phyloP scores from a whole-genome alignment of 176 grass and related monocot species.

The Avena eriantha region DNA sequence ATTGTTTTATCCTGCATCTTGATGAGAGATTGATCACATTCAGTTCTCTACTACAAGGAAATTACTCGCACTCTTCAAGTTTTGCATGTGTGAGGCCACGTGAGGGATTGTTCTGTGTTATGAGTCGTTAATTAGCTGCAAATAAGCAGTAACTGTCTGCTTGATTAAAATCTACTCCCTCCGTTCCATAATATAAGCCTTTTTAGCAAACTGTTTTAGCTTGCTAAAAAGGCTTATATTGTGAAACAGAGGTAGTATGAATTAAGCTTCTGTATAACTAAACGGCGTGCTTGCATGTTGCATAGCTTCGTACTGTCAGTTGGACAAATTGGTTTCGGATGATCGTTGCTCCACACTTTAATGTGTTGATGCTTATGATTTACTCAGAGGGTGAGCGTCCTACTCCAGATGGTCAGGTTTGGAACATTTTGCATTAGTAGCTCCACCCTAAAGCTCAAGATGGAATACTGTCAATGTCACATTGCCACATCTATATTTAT shows the following conservation, averaged over 20 bases:
- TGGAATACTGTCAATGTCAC: neutral
- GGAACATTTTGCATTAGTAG: neutral
- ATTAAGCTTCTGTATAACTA: slow-evolving; percentile 5
- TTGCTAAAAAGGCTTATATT: no score
- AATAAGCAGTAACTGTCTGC: slow-evolving; percentile 19
- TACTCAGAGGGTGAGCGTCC: neutral
- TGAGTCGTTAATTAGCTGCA: slow-evolving; percentile 5
- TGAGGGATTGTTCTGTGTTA: neutral
- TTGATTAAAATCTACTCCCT: neutral
- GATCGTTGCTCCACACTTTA: no score
- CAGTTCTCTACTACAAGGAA: slow-evolving; percentile 5
- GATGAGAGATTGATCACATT: neutral
- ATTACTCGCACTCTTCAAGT: neutral
- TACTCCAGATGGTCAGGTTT: slow-evolving; percentile 10
- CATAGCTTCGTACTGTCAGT: slow-evolving; percentile 1
- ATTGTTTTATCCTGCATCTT: neutral
- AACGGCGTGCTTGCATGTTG: neutral
- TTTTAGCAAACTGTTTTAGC: no score
- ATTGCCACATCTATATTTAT: neutral
- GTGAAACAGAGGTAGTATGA: neutral
- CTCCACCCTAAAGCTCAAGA: slow-evolving; percentile 15
- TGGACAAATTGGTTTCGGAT: neutral
- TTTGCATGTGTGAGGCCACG: neutral
- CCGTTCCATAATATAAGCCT: no score
- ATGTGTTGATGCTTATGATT: no score